Evolutionary conservation across 1,139 yeast genomes (phyloP).

Genomic region (Komagataea norvegica): DNA sequence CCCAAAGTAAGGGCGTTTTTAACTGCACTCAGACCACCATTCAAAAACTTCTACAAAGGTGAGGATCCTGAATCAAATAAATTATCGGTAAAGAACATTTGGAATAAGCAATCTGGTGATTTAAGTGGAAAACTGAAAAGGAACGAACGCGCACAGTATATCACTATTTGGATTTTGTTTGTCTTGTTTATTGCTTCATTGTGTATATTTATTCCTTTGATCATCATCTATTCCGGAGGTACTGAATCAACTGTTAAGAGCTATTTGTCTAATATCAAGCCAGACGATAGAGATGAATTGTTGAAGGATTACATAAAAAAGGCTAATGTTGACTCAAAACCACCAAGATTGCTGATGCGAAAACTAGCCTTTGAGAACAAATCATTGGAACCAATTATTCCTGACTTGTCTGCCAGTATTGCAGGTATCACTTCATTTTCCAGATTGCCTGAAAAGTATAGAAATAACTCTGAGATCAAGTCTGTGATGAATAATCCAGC

Average conservation of each 20-base stretch:
- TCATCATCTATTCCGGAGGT: slow-evolving; percentile 22
- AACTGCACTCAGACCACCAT: slow-evolving; percentile 9
- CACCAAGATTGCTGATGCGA: not conserved
- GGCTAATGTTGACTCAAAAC: not conserved
- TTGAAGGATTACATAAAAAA: slow-evolving; percentile 8
- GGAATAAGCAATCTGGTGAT: slow-evolving; percentile 6
- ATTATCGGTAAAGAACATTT: slow-evolving; percentile 6
- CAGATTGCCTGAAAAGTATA: slow-evolving; percentile 32
- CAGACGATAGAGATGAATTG: slow-evolving; percentile 16
- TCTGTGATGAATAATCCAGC: slow-evolving; percentile 32
- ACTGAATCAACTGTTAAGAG: slow-evolving; percentile 18
- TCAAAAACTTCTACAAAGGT: slow-evolving; percentile 15
- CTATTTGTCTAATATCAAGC: slow-evolving; percentile 21
- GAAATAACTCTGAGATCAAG: slow-evolving; percentile 30
- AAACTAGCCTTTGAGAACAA: not conserved
- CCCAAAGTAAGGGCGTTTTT: slow-evolving; percentile 1
- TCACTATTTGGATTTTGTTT: slow-evolving; percentile 22
- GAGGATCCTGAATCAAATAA: slow-evolving; percentile 15
- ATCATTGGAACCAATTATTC: slow-evolving; percentile 1
- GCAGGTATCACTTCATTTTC: slow-evolving; percentile 23
- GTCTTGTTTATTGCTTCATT: slow-evolving; percentile 19
- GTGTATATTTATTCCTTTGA: slow-evolving; percentile 22
- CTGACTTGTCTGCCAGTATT: slow-evolving; percentile 12
- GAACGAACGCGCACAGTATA: slow-evolving; percentile 10
- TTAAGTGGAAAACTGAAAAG: not conserved